Conservation (phyloP, 345 rosid species). For the Melastoma malabathricum region DNA sequence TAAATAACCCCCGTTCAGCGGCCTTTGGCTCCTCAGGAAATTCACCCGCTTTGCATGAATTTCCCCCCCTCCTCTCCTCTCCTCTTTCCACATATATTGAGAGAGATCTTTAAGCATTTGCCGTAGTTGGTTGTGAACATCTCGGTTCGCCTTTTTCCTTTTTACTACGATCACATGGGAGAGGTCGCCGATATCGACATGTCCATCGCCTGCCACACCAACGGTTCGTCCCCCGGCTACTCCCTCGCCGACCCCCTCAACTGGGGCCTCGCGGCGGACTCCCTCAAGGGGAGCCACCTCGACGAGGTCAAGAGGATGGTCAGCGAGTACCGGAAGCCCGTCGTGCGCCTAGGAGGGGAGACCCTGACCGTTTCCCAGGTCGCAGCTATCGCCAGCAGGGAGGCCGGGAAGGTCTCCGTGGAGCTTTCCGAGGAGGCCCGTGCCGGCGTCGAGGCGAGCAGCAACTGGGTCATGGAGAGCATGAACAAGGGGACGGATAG, state of each 20-base stretch:
- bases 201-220: slow-evolving; percentile 5
- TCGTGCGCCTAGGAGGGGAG: slow-evolving; percentile 54
- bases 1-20: slow-evolving; percentile 8
- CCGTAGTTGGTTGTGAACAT: not conserved
- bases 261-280: slow-evolving; percentile 58
- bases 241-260: slow-evolving; percentile 43
- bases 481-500: slow-evolving; percentile 63
- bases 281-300: slow-evolving; percentile 70
- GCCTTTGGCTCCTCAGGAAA: slow-evolving; percentile 14
- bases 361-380: slow-evolving; percentile 75
- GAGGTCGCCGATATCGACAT: slow-evolving; percentile 6
- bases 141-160: too few relatives aligned
- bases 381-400: slow-evolving; percentile 29
- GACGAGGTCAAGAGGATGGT: slow-evolving; percentile 79
- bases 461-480: slow-evolving; percentile 80
- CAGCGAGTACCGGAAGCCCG: slow-evolving; percentile 41
- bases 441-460: slow-evolving; percentile 54
- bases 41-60: slow-evolving; percentile 16
- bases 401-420: slow-evolving; percentile 21
- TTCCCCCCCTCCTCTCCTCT: too few relatives aligned
- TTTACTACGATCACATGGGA: not conserved
- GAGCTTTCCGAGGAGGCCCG: slow-evolving; percentile 43
- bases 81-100: too few relatives aligned
- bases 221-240: slow-evolving; percentile 8
- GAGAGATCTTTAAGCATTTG: not conserved